phyloP scores from a whole-genome alignment of 2,329 filamentous ascomycete species.

The Colletotrichum cordylinicola region DNA sequence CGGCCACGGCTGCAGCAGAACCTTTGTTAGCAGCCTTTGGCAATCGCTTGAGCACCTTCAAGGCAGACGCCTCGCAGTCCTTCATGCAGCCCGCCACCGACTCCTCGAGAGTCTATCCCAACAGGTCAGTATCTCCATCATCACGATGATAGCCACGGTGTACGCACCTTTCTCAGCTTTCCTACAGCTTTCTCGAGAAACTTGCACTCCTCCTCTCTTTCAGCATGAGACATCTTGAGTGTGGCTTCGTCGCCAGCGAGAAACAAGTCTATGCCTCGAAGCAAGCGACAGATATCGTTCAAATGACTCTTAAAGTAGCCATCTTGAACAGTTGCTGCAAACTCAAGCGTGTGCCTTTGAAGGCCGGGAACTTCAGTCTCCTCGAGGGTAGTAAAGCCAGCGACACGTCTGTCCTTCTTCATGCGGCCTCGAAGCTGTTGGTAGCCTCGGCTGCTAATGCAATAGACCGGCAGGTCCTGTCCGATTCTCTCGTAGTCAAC shows the following conservation, averaged over 20 bases:
- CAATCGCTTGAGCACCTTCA: neutral
- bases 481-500: conserved; percentile 64
- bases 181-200: neutral
- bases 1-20: neutral
- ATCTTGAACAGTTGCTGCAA: conserved; percentile 48
- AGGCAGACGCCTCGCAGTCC: neutral
- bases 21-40: neutral
- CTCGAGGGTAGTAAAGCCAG: conserved; percentile 55
- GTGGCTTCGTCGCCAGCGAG: neutral
- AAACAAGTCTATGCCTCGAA: neutral
- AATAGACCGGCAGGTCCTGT: conserved; percentile 64
- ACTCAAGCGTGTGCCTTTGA: conserved; percentile 61
- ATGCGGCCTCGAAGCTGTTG: conserved; percentile 65
- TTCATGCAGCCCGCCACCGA: neutral
- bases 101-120: neutral
- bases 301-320: neutral
- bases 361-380: conserved; percentile 67
- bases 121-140: neutral
- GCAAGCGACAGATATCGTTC: neutral
- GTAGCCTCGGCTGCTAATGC: conserved; percentile 66
- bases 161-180: neutral
- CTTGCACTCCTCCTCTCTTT: neutral
- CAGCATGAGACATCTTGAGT: neutral
- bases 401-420: conserved; percentile 53
- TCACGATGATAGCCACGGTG: neutral